phyloP scores from a whole-genome alignment of 2,329 filamentous ascomycete genomes.

The Alternaria sp. region DNA sequence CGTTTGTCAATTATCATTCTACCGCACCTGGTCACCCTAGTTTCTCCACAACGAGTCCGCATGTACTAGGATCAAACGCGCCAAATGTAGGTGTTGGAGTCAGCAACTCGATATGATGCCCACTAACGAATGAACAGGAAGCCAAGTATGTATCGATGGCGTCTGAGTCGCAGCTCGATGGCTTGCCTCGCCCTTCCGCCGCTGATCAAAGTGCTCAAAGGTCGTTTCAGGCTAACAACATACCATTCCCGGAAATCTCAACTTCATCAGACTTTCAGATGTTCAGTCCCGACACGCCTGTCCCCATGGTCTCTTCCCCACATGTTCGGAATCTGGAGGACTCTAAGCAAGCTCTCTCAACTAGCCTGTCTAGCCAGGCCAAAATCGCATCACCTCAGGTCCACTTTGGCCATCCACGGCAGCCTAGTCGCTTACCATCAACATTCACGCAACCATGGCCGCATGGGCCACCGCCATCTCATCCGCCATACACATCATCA shows the following conservation, averaged over 20 bases:
- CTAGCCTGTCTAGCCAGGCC: too few relatives aligned
- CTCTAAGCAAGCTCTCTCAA: neutral
- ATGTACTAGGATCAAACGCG: neutral
- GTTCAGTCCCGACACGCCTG: neutral
- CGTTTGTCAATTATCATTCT: neutral
- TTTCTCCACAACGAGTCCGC: neutral
- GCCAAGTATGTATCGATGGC: neutral
- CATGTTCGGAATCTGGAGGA: neutral
- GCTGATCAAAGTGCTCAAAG: neutral
- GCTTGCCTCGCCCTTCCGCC: neutral
- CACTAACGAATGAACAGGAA: neutral
- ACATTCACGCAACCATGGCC: neutral
- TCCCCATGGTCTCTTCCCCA: too few relatives aligned
- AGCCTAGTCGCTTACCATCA: neutral
- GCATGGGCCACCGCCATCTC: neutral
- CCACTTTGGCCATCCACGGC: neutral
- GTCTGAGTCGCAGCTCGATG: neutral
- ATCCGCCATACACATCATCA: neutral
- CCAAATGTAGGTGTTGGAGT: neutral
- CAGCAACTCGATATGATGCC: neutral
- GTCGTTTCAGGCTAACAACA: neutral
- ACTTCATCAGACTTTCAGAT: neutral
- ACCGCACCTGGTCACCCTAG: neutral
- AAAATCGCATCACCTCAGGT: neutral
- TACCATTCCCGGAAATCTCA: neutral